Percentiles rank a stretch among this genome's conserved stretches.
phyloP scores from a whole-genome alignment of 2,329 filamentous ascomycete species.

The Trichoderma pleuroti region DNA sequence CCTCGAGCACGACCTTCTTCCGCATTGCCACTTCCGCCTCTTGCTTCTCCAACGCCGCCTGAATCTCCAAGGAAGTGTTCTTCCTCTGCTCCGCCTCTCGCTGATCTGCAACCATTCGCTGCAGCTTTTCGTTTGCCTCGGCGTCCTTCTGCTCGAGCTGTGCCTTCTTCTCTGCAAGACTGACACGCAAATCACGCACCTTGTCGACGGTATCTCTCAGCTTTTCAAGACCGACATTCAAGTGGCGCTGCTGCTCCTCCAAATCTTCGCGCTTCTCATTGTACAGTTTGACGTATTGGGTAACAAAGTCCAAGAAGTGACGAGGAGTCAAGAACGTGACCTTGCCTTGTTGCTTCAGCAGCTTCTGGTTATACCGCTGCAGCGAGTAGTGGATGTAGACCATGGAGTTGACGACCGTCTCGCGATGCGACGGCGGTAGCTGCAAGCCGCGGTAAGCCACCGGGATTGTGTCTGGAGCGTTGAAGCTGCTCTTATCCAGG shows the following conservation, averaged over 20 bases:
- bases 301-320: conserved; percentile 96
- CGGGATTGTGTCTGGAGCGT: conserved; percentile 84
- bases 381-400: conserved; percentile 97
- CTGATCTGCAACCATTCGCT: conserved; percentile 96
- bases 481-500: conserved; percentile 81
- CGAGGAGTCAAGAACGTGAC: conserved; percentile 91
- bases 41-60: conserved; percentile 81
- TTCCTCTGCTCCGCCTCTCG: conserved; percentile 90
- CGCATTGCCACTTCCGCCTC: conserved; percentile 82
- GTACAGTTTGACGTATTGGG: conserved; percentile 95
- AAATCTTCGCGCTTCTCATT: conserved; percentile 98
- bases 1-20: conserved; percentile 77
- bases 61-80: conserved; percentile 81
- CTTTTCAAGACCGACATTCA: conserved; percentile 98
- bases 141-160: conserved; percentile 91
- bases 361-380: conserved; percentile 80
- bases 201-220: conserved; percentile 95
- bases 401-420: conserved; percentile 95
- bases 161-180: conserved; percentile 88
- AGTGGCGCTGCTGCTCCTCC: conserved; percentile 95
- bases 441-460: conserved; percentile 84
- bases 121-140: conserved; percentile 95
- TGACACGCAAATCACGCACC: conserved; percentile 85
- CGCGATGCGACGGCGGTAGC: conserved; percentile 83
- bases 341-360: conserved; percentile 88